A percentile compares a stretch with the other conserved stretches of the same genome.
phyloP scores from a whole-genome alignment of 2,329 filamentous ascomycete genomes.

The Paracorniculantispora psalliotae region DNA sequence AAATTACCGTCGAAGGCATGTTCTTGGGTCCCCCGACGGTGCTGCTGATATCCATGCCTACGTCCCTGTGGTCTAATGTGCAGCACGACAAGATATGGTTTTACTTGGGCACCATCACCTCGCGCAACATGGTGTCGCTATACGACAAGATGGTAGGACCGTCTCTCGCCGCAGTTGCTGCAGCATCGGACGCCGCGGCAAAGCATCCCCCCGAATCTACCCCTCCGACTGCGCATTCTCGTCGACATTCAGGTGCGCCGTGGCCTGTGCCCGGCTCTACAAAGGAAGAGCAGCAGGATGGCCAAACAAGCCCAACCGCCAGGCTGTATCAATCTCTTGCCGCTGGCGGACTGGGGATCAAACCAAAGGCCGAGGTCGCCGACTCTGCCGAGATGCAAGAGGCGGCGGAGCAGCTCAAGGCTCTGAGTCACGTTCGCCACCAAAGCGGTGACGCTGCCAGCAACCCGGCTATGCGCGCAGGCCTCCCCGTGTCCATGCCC shows the following conservation, averaged over 20 bases:
- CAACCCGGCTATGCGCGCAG: conserved; percentile 15
- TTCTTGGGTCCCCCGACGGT: conserved; percentile 63
- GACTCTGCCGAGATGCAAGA: conserved; percentile 67
- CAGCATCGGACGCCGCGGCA: neutral
- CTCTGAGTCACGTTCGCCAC: conserved; percentile 58
- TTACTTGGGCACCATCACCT: conserved; percentile 60
- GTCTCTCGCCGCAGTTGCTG: neutral
- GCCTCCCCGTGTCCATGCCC: conserved; percentile 8
- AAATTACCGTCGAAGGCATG: conserved; percentile 62
- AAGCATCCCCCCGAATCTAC: neutral
- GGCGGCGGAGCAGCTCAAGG: conserved; percentile 62
- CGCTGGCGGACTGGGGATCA: conserved; percentile 18
- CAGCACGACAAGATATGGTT: conserved; percentile 64
- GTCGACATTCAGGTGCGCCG: neutral
- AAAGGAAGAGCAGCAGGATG: neutral
- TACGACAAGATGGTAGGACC: conserved; percentile 54
- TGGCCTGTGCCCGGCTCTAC: neutral
- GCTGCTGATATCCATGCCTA: conserved; percentile 61
- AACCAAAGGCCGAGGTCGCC: conserved; percentile 35
- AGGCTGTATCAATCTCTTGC: conserved; percentile 7
- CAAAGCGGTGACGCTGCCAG: conserved; percentile 39
- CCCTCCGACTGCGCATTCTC: neutral
- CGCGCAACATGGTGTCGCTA: conserved; percentile 61
- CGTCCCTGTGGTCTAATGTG: conserved; percentile 58
- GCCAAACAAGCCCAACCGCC: conserved; percentile 23